These are phyloP conservation scores for Aspergillus panamensis DNA, from an alignment of 495 filamentous ascomycete genomes.

Conservation along the genomic window DNA sequence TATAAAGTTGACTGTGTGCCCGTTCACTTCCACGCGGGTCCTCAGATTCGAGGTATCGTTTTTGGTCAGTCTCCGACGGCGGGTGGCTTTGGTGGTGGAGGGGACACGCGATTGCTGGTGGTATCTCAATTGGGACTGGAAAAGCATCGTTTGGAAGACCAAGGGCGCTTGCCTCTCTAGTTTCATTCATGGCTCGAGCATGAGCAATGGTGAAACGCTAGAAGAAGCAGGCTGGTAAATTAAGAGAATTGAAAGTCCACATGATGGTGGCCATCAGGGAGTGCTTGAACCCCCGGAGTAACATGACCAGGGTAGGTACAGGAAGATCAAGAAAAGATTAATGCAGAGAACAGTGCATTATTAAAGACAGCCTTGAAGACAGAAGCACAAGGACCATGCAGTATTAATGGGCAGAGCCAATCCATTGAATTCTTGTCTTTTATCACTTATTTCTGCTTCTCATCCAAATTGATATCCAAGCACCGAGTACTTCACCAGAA, in stretches of 20 bases:
- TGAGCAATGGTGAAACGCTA: neutral
- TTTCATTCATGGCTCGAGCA: neutral
- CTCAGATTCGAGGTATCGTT: neutral
- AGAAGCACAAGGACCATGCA: no score
- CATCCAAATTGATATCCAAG: no score
- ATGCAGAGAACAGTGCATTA: no score
- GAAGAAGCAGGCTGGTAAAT: neutral
- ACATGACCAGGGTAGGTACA: neutral
- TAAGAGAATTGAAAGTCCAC: neutral
- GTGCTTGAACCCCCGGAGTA: neutral
- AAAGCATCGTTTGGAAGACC: neutral
- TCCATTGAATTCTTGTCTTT: no score
- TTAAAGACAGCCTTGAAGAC: no score
- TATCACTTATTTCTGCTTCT: no score
- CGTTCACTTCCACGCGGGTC: neutral
- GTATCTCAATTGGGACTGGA: slow-evolving; percentile 4
- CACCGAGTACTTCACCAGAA: no score
- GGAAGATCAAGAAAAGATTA: neutral
- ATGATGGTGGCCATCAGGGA: neutral
- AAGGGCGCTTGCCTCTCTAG: neutral
- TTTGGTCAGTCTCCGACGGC: neutral
- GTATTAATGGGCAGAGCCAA: no score
- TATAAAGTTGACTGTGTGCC: neutral
- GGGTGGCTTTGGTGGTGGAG: neutral
- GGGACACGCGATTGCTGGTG: neutral